These are phyloP conservation scores for Musa schizocarpa DNA, from an alignment of 176 grass and related monocot genomes.

Conservation along the genomic window DNA sequence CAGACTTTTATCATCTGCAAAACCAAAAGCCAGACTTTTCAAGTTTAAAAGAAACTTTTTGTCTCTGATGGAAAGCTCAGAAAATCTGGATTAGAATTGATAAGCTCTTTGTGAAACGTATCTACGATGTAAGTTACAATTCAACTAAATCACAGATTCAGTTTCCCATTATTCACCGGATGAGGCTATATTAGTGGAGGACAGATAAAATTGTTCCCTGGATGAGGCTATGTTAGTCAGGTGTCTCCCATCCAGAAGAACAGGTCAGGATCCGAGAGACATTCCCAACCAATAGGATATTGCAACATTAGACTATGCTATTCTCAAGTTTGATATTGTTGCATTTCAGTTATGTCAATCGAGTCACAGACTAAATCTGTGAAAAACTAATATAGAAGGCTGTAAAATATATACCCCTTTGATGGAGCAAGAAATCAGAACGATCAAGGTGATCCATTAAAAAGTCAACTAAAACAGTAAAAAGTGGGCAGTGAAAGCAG, in stretches of 20 bases:
- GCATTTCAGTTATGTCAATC: neutral
- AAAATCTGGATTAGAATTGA: neutral
- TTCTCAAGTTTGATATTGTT: neutral
- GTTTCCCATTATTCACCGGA: neutral
- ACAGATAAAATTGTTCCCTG: neutral
- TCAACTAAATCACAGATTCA: neutral
- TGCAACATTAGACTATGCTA: neutral
- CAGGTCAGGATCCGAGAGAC: neutral
- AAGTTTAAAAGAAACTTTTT: neutral
- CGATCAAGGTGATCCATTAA: neutral
- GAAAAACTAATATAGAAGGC: no score
- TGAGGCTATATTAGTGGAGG: neutral
- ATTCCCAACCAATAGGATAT: neutral
- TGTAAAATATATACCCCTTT: no score
- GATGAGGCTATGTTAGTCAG: neutral
- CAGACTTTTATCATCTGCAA: slow-evolving; percentile 44
- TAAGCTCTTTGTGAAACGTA: neutral
- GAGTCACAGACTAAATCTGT: no score
- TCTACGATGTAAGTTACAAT: no score
- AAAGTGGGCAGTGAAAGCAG: neutral
- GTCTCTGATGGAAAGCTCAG: neutral
- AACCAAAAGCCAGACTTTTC: neutral
- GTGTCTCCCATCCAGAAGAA: neutral
- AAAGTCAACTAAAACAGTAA: neutral
- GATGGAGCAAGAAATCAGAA: neutral